Evolutionary conservation across 73 alveolate genomes (phyloP), one percentile per base, ranked within the genome.

Genomic region (Tetrahymena elliotti): DNA sequence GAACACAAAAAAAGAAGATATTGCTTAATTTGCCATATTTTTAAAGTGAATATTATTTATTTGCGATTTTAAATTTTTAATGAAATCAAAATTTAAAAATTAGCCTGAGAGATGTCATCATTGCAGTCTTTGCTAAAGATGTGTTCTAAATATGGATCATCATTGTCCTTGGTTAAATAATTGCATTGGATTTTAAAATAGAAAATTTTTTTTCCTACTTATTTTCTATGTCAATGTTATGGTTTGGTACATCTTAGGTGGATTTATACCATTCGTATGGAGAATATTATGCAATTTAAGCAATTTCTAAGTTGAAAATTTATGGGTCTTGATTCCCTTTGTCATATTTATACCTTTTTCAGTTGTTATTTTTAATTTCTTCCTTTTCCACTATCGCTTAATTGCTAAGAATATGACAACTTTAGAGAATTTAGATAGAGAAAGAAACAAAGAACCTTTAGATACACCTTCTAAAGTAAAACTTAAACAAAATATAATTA

Each of bases 81-180:
- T 3, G 3, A 68, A 24, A 27, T 7, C 11, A 22, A 3, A 27
- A 68, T 27, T 18, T 68, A 3, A 27, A 10, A 68, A 68, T n/a
- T 68, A 98, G 96, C 99, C 99, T 3, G 99, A 98, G 95, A 95
- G 99, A 95, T 97, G 96, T 33, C 98, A 97, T 95, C 99, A 99
- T 95, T 99, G 99, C 93, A 97, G 99, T 22, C 97, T 99, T 38
- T 99, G 99, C 97, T 98, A 98, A 95, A 97, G 99, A 93, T 99
- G 99, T 83, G 99, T 97, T 9, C 97, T 99, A 93, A 98, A 98
- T 88, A 99, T 99, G 99, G 99, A 99, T 94, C 99, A 98, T 94
- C 99, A 99, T 96, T 98, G 99, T 95, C 99, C 99, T 38, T 98
- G 99, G 99, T 97, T 98, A 41, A 97, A 98, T 94, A 98, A 98